Evolutionary conservation across 495 filamentous ascomycete genomes (phyloP), one percentile per base, ranked within the genome.

Genomic region (Entonaema liquescens): DNA sequence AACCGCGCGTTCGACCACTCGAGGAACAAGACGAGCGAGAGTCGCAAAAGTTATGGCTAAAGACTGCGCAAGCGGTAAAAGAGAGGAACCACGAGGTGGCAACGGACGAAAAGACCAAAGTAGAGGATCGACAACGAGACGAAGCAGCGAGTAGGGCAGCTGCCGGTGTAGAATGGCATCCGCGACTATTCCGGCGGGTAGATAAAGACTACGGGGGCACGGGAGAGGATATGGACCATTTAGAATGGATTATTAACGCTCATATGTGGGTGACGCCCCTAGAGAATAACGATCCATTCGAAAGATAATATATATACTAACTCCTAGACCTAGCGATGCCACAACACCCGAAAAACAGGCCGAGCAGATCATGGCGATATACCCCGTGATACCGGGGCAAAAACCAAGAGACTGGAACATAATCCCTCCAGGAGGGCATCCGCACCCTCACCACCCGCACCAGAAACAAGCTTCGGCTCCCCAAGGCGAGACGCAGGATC

Each of bases 241-340:
- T 99, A 23, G 96, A 99, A 78, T 99, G 93, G 92, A 93, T 98
- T 73, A 90, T 99, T 74, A 91, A 93, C 76, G 91, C 96, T 12
- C 83, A 90, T 66, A 89, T 98, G 93, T 98, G 81, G 80, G 90
- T 65, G 59, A 11, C 17, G 19, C 17, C 19, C 25, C 25, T 25
- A 21, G 31, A 42, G 19, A 9, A 25, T 23, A 44, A 11, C 50
- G 31, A 19, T 2, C 15, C 19, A 11, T 47, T 36, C 33, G 19
- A 62, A 28, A 56, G n/a, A 33, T 35, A 49, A 56, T 19, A 36
- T 38, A 47, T 53, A 35, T 53, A 52, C 80, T 83, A 72, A 83
- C 64, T 35, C 13, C 50, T 1, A 28, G 19, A 60, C 40, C 33
- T 50, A 78, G 79, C 72, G 95, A 94, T 67, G 84, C 85, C 36